A percentile compares a stretch with the other conserved stretches of the same genome.
These are phyloP conservation scores for Tirmania nivea DNA, from an alignment of 495 filamentous ascomycete species.

Conservation along the genomic window DNA sequence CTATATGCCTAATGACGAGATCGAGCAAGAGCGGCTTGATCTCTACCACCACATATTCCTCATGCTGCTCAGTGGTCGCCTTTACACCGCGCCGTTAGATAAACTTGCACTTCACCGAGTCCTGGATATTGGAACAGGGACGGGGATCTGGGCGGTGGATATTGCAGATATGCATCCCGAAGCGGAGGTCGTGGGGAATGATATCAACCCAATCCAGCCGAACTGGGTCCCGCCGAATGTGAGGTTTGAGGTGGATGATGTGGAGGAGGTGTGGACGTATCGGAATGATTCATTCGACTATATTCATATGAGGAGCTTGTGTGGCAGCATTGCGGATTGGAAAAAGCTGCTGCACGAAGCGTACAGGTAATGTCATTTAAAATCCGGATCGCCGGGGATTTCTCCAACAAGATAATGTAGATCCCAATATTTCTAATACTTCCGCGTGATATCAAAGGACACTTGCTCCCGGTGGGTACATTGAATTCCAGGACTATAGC, in stretches of 20 bases:
- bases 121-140: conserved; percentile 35
- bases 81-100: conserved; percentile 24
- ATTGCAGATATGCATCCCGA: conserved; percentile 17
- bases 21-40: conserved; percentile 6
- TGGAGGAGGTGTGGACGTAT: conserved; percentile 30
- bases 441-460: neutral
- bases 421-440: neutral
- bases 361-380: conserved; percentile 26
- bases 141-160: conserved; percentile 26
- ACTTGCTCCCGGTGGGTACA: conserved; percentile 26
- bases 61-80: conserved; percentile 20
- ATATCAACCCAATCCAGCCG: conserved; percentile 36
- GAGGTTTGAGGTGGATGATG: conserved; percentile 33
- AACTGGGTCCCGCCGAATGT: conserved; percentile 33
- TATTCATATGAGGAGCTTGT: conserved; percentile 33
- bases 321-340: conserved; percentile 33
- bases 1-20: neutral
- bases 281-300: conserved; percentile 28
- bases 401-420: neutral
- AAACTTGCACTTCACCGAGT: conserved; percentile 25
- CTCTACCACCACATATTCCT: conserved; percentile 4
- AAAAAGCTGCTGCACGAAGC: conserved; percentile 23
- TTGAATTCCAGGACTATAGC: conserved; percentile 27
- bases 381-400: conserved; percentile 21
- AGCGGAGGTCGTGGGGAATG: conserved; percentile 19